Evolutionary conservation across 805 yeast genomes (phyloP), one percentile per base, ranked within the genome.

Genomic region (Starmerella bombi): DNA sequence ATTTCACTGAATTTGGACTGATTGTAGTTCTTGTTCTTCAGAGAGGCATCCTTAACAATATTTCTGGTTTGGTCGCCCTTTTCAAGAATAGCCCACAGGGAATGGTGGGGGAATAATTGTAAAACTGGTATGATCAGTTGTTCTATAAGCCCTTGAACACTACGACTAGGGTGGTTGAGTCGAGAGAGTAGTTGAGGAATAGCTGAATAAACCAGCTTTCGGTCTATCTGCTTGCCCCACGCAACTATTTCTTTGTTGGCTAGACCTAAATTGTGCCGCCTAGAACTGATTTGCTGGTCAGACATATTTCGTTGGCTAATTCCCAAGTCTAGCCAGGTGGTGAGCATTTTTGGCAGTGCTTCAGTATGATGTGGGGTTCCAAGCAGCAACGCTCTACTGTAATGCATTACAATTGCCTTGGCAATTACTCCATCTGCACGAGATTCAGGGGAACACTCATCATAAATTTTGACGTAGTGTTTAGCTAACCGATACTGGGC

Each of bases 101-200:
- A 74, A 45, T 83, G 88, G 15, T 73, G 70, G 0, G 96, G 94
- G 56, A 84, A 91, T 19, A 71, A 65, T 23, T 62, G 60, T 0
- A 79, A 66, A 10, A 88, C 67, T 12, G 65, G 60, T 12, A 70
- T 61, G 9, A 86, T 62, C 18, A 88, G 71, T n/a, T 63, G 59
- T 38, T 70, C 59, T 14, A 91, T 65, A 17, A 76, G 59, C 1
- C 66, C 67, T 22, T 68, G 70, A 0, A 91, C 75, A 0, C 65
- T 63, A 2, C 60, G 59, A 47, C 79, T 76, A 1, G 69, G 62
- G 51, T 82, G 91, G 43, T 86, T 66, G 18, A 17, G 16, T 51
- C 97, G 68, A 0, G 96, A 84, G 4, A 88, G 62, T 27, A 91
- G 57, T 56, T 91, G 97, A 0, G 96, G 81, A 17, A 88, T 63